These are phyloP conservation scores for Erigeron philadelphicus DNA, from an alignment of 140 eudicot genomes.

Conservation along the genomic window DNA sequence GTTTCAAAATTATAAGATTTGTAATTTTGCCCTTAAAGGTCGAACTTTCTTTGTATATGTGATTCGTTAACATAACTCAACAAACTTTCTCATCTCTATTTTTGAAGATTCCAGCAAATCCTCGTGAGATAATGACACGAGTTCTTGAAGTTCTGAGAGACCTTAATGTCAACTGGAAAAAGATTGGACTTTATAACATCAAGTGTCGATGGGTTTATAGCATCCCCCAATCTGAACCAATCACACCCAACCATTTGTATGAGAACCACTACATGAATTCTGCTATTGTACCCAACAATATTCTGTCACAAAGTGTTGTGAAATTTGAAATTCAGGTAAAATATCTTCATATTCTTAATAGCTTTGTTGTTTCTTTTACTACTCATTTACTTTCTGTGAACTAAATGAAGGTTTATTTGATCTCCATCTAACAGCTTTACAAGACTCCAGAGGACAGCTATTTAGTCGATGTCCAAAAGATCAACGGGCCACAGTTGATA, in stretches of 20 bases:
- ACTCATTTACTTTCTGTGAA: not conserved
- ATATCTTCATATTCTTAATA: not conserved
- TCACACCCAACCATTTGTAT: slow-evolving; percentile 20
- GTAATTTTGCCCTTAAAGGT: not conserved
- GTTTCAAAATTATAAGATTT: slow-evolving; percentile 13
- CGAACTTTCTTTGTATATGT: slow-evolving; percentile 5
- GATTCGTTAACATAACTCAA: no score
- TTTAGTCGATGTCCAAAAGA: slow-evolving; percentile 68
- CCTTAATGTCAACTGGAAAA: slow-evolving; percentile 74
- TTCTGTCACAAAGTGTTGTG: slow-evolving; percentile 33
- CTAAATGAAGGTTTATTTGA: not conserved
- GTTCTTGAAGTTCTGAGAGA: slow-evolving; percentile 64
- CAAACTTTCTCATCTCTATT: slow-evolving; percentile 4
- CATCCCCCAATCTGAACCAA: slow-evolving; percentile 25
- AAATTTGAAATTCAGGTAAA: slow-evolving; percentile 77
- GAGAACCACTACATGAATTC: slow-evolving; percentile 33
- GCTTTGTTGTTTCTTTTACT: not conserved
- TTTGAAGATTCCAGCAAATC: slow-evolving; percentile 60
- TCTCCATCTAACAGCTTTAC: slow-evolving; percentile 52
- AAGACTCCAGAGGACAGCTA: slow-evolving; percentile 65
- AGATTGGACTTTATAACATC: slow-evolving; percentile 68
- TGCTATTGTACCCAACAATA: slow-evolving; percentile 25
- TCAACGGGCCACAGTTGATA: slow-evolving; percentile 63
- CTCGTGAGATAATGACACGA: slow-evolving; percentile 64
- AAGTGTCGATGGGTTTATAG: slow-evolving; percentile 60